Evolutionary conservation across 2,329 filamentous ascomycete genomes (phyloP).

Genomic region (Monilinia polystroma): DNA sequence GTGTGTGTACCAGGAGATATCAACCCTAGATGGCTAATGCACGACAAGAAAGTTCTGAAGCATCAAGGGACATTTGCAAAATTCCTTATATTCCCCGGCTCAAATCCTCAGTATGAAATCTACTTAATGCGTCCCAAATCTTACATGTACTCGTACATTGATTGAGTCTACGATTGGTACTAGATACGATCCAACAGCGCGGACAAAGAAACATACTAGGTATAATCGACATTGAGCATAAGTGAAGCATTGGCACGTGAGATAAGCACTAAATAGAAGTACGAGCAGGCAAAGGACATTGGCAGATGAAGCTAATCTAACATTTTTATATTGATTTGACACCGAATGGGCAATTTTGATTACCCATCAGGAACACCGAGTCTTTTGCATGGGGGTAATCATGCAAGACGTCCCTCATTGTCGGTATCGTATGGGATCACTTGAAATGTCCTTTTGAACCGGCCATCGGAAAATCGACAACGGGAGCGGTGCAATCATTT

Average conservation of each 20-base stretch:
- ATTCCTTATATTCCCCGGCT: neutral
- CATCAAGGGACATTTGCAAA: neutral
- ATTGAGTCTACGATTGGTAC: neutral
- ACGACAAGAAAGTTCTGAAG: constrained; percentile 12
- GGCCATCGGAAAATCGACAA: neutral
- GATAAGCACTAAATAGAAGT: constrained; percentile 15
- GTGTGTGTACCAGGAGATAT: constrained; percentile 2
- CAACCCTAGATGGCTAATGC: neutral
- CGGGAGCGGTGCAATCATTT: constrained; percentile 8
- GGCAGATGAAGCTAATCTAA: neutral
- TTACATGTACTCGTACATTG: neutral
- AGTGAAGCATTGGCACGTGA: constrained; percentile 2
- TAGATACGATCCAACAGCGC: constrained; percentile 4
- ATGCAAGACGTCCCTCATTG: neutral
- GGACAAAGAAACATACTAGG: neutral
- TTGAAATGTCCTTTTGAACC: neutral
- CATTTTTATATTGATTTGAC: constrained; percentile 5
- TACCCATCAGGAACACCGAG: constrained; percentile 6
- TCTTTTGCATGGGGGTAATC: neutral
- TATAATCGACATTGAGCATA: constrained; percentile 4
- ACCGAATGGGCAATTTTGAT: neutral
- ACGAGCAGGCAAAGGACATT: neutral
- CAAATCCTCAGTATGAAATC: neutral
- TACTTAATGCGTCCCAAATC: constrained; percentile 5
- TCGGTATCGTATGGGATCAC: neutral